phyloP scores from a whole-genome alignment of 1,139 yeast species.

The Geotrichum reessii region DNA sequence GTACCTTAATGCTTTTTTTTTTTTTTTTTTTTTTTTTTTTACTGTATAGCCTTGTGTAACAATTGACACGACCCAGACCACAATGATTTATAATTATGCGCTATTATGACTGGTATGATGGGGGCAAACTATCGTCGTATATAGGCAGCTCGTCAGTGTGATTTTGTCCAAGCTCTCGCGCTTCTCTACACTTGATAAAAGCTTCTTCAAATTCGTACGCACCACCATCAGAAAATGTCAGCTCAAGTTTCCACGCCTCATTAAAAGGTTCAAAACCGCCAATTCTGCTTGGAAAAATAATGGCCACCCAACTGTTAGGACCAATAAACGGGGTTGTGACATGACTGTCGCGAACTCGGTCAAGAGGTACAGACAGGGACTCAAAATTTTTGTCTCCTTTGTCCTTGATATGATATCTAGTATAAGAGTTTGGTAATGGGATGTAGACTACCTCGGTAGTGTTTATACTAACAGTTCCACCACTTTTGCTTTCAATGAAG shows the following conservation, averaged over 20 bases:
- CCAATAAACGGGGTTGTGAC: conserved; percentile 14
- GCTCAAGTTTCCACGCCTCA: conserved; percentile 6
- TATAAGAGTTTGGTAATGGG: neutral
- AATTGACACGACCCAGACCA: neutral
- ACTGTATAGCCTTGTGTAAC: neutral
- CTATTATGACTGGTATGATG: neutral
- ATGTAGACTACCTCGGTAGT: conserved; percentile 11
- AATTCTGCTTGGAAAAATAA: conserved; percentile 6
- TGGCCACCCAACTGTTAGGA: conserved; percentile 14
- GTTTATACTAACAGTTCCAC: conserved; percentile 9
- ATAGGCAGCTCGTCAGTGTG: conserved; percentile 13
- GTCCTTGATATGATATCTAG: conserved; percentile 7
- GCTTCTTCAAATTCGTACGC: conserved; percentile 16
- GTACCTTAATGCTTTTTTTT: neutral
- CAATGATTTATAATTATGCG: neutral
- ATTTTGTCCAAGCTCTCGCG: neutral
- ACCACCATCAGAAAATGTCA: conserved; percentile 15
- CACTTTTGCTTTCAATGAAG: neutral
- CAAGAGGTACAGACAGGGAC: conserved; percentile 10
- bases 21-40: neutral
- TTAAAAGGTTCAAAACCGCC: conserved; percentile 16
- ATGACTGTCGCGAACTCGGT: conserved; percentile 12
- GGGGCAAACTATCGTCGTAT: conserved; percentile 6
- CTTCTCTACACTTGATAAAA: conserved; percentile 5
- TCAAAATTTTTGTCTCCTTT: conserved; percentile 15